Conservation (phyloP, 495 filamentous ascomycete genomes). For the Penicillium desertorum region DNA sequence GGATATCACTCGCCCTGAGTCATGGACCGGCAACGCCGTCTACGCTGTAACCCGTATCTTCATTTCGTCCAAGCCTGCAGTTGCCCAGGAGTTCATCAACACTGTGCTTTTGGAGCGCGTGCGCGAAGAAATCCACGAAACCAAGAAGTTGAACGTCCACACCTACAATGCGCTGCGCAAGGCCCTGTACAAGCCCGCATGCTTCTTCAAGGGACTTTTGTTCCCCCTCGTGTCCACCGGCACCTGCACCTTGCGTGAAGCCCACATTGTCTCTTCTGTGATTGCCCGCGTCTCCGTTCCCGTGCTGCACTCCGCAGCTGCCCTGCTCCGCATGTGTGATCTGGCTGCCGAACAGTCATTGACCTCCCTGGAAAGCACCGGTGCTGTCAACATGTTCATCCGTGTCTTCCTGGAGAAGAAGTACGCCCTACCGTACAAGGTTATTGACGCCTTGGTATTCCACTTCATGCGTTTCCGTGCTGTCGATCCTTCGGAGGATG, state of each 20-base stretch:
- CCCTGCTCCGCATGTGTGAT: slow-evolving; percentile 86
- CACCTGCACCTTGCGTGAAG: slow-evolving; percentile 85
- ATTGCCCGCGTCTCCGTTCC: slow-evolving; percentile 78
- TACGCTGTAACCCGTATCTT: slow-evolving; percentile 89
- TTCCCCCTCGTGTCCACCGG: slow-evolving; percentile 80
- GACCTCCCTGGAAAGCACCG: slow-evolving; percentile 70
- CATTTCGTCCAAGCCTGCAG: slow-evolving; percentile 71
- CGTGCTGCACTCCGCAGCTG: slow-evolving; percentile 88
- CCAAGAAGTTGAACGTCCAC: slow-evolving; percentile 91
- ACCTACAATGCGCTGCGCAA: slow-evolving; percentile 92
- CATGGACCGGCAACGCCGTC: slow-evolving; percentile 84
- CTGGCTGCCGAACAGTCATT: slow-evolving; percentile 85
- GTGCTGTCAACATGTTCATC: slow-evolving; percentile 90
- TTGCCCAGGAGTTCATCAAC: slow-evolving; percentile 77
- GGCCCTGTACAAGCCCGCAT: slow-evolving; percentile 89
- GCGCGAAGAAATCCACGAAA: slow-evolving; percentile 81
- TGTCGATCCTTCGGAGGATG: slow-evolving; percentile 48
- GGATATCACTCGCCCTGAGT: slow-evolving; percentile 73
- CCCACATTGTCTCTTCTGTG: slow-evolving; percentile 83
- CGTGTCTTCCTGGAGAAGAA: slow-evolving; percentile 91
- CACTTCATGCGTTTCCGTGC: slow-evolving; percentile 89
- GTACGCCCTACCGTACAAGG: slow-evolving; percentile 92
- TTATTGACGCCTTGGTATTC: slow-evolving; percentile 91
- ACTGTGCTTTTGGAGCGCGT: slow-evolving; percentile 83
- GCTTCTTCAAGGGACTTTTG: slow-evolving; percentile 95